Conservation (phyloP, 78 protist genomes). For the Speleostelium caveatum region DNA sequence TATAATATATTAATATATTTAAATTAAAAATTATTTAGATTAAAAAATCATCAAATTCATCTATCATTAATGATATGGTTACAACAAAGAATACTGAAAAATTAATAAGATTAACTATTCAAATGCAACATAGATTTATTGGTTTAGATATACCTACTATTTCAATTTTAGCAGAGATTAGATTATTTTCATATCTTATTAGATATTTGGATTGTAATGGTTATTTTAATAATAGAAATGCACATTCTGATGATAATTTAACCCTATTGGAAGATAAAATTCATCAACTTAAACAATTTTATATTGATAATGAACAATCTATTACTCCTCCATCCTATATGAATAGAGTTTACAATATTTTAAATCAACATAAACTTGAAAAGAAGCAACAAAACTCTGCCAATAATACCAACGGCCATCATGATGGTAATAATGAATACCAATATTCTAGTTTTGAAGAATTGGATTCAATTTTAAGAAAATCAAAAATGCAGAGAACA, state of each 20-base stretch:
- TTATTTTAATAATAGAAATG: not conserved
- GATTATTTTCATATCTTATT: not conserved
- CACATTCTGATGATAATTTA: slow-evolving; percentile 5
- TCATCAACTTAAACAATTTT: not conserved
- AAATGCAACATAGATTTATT: slow-evolving; percentile 38
- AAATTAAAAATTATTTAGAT: not conserved
- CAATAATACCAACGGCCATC: not conserved
- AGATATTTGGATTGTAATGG: not conserved
- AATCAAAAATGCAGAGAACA: too few relatives aligned
- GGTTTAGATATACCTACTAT: slow-evolving; percentile 30
- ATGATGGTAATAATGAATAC: not conserved
- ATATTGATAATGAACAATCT: not conserved
- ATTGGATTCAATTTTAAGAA: not conserved
- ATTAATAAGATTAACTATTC: not conserved
- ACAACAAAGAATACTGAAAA: not conserved
- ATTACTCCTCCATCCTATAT: not conserved
- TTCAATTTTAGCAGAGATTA: slow-evolving; percentile 8
- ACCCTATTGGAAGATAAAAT: not conserved
- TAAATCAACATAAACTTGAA: not conserved
- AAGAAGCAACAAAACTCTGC: not conserved
- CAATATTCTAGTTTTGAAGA: not conserved
- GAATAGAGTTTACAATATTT: too few relatives aligned
- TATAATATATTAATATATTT: not conserved
- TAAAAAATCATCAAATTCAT: not conserved
- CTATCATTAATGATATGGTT: not conserved